Base-by-base conservation (phyloP, 805 yeast species). In the Hemisphaericaspora nanyangensis region DNA sequence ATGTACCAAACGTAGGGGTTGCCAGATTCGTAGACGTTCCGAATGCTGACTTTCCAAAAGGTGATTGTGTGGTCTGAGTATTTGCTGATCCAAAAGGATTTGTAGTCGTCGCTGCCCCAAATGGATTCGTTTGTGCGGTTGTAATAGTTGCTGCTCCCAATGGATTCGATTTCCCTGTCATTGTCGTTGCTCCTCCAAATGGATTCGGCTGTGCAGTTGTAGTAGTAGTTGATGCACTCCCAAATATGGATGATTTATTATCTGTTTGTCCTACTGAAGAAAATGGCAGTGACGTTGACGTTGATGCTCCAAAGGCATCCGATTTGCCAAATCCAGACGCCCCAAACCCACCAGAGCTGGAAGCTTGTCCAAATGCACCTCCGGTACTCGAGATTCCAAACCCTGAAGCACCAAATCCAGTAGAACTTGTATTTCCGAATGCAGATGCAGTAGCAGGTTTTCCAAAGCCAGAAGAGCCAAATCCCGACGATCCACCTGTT, bases 211-310 rank as follows among this genome's bases (percentile, higher is more conserved):
- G n/a, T 17, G 11, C 11, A 32, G 31, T 29, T 29, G 30, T 10
- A 28, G 32, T 18, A 42, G 35, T 22, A 8, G 26, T 22, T 22
- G 26, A 22, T 5, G 12, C 26, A 35, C 20, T 28, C 11, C 52
- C 51, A 41, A 47, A 50, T 31, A 47, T 43, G 15, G 41, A 34
- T 12, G 46, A n/a, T n/a, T n/a, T n/a, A n/a, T n/a, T n/a, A n/a
- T n/a, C n/a, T 12, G 12, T 12, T 13, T 18, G 29, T 31, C 39
- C 17, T 37, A 52, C 30, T 18, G 48, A 30, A 7, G 46, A 46
- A 39, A 34, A 36, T 5, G 28, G 32, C 22, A 42, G 38, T 24
- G 45, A 44, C 4, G 52, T 43, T 10, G 12, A 26, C 3, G 40
- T 17, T 16, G 37, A 2, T 17, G 13, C n/a, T 5, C 40, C 43